Evolutionary conservation across 768 basidiomycete species (phyloP), one percentile per base, ranked within the genome.

Genomic region (Mycena venus): DNA sequence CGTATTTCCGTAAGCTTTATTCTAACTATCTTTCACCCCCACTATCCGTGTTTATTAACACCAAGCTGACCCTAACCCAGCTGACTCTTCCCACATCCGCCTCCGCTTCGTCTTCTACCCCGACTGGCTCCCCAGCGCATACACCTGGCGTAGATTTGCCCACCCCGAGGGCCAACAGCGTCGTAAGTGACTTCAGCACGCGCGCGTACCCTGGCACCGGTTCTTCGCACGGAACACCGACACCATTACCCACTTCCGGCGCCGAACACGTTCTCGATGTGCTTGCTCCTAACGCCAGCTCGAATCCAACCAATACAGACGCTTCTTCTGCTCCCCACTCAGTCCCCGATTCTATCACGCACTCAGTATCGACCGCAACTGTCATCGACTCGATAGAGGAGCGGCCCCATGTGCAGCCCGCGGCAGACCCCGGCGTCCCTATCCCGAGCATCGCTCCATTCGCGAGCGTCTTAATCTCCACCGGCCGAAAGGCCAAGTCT

Each of bases 1-100:
- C 66, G 9, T 73, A 73, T 60, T 63, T 73, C 51, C 72, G 72
- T 73, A 53, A 14, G 72, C n/a, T n/a, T n/a, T 73, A 2, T 47
- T 5, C 15, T 15, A 23, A 19, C 55, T 40, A 8, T 27, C 2
- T 51, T 29, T 29, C 7, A n/a, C n/a, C n/a, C n/a, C n/a, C n/a
- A n/a, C n/a, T n/a, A n/a, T n/a, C n/a, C n/a, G n/a, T n/a, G n/a
- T 8, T 12, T 5, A 1, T n/a, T 58, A n/a, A n/a, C n/a, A n/a
- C n/a, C 27, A 8, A 25, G n/a, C 49, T 38, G 27, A 47, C n/a
- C 17, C 23, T 34, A 32, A 11, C n/a, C 58, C 38, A 2, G 9
- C 34, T 4, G n/a, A n/a, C 32, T 3, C 19, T 2, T 21, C 32
- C 44, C 31, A 27, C 40, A 4, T 47, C 63, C 12, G 12, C 27